Base-by-base conservation (phyloP, 1,139 yeast genomes). In the Yamadazyma epiphylla region DNA sequence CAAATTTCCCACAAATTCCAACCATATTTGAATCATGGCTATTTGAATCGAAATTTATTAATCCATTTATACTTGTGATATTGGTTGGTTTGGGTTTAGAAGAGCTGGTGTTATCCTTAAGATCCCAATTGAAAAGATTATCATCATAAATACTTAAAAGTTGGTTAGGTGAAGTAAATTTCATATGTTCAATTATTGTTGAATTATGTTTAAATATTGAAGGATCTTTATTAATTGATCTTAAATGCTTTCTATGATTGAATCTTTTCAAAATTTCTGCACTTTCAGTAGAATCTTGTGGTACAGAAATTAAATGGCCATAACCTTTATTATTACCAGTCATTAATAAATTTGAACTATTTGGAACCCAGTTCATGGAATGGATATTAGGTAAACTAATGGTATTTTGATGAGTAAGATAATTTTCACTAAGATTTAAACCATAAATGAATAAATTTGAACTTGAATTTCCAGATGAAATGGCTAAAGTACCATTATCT, bases 251-350 rank as follows among this genome's bases (percentile, higher is more conserved):
- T 30, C 72, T 59, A 55, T 85, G 95, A 53, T 83, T 82, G 56
- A 80, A 84, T 27, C 91, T 62, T 51, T 80, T 80, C 41, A 81
- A 60, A 13, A 85, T 80, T 49, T 79, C 87, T 0, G 94, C 94
- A 19, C 76, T 70, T 24, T 64, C 55, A 8, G 15, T 13, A 9
- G 10, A 8, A 21, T 21, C 23, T 17, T 17, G 32, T 1, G 94
- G 94, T n/a, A 84, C 60, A 11, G 80, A 63, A 3, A 82, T 73
- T 34, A 85, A 55, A 52, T 85, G 84, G 1, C 78, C 82, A 38
- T 74, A 63, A 1, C 95, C 94, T 32, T 74, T 70, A 35, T 64
- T 70, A 49, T 84, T 88, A 5, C 94, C 94, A 0, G 89, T 71
- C 11, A 81, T 64, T 28, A 85, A 50, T 33, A 60, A 57, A 25